These are phyloP conservation scores for Niveomyces coronatus DNA, from an alignment of 2,329 filamentous ascomycete genomes.

Conservation along the genomic window DNA sequence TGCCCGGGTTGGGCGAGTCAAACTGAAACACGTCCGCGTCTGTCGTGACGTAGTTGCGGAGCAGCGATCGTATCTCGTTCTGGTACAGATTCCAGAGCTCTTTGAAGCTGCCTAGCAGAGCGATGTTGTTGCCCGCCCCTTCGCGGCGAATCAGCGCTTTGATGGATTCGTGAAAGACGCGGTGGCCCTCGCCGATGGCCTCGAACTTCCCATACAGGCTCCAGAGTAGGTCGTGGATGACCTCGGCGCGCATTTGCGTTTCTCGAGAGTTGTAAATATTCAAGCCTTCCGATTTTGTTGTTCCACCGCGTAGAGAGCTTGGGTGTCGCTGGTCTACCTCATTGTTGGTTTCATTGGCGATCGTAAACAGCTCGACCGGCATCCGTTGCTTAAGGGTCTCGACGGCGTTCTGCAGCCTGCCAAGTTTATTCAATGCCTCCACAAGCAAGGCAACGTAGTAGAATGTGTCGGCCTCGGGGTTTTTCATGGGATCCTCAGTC, in stretches of 20 bases:
- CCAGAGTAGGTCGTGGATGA: conserved; percentile 85
- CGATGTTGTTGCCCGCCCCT: conserved; percentile 50
- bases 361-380: conserved; percentile 84
- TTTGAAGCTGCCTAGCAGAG: conserved; percentile 79
- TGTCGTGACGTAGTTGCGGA: conserved; percentile 94
- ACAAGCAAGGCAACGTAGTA: conserved; percentile 82
- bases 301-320: conserved; percentile 56
- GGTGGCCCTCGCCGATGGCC: conserved; percentile 89
- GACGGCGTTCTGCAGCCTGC: conserved; percentile 73
- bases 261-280: conserved; percentile 58
- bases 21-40: conserved; percentile 67
- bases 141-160: conserved; percentile 78
- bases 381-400: conserved; percentile 87
- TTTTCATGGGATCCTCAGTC: conserved; percentile 81
- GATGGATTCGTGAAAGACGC: conserved; percentile 86
- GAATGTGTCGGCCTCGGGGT: conserved; percentile 92
- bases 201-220: conserved; percentile 95
- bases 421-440: conserved; percentile 83
- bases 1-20: conserved; percentile 41
- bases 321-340: conserved; percentile 91
- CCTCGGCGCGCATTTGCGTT: conserved; percentile 68
- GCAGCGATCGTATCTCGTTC: conserved; percentile 86
- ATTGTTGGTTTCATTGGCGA: conserved; percentile 89
- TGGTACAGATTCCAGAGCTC: conserved; percentile 97
- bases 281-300: conserved; percentile 42